phyloP scores from a whole-genome alignment of 768 basidiomycete species.

The Termitomyces sp. region DNA sequence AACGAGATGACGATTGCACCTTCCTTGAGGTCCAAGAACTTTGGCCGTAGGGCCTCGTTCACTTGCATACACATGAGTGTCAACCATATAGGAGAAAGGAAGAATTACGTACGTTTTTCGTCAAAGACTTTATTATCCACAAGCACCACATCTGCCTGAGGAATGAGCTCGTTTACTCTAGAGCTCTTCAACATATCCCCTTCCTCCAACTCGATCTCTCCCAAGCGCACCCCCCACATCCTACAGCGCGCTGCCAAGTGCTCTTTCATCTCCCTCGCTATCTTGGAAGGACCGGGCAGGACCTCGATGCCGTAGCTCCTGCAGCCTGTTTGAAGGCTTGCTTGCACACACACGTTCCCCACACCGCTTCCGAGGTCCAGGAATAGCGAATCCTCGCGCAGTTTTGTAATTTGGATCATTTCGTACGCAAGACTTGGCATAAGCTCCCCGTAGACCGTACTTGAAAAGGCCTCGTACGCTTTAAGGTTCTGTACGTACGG shows the following conservation, averaged over 20 bases:
- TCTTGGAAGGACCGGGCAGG: slow-evolving; percentile 70
- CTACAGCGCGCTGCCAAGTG: slow-evolving; percentile 76
- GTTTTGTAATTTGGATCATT: slow-evolving; percentile 51
- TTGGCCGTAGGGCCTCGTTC: slow-evolving; percentile 81
- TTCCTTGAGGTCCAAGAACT: slow-evolving; percentile 93
- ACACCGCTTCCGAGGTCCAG: slow-evolving; percentile 87
- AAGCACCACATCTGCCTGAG: slow-evolving; percentile 86
- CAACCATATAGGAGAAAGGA: neutral
- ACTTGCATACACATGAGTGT: slow-evolving; percentile 41
- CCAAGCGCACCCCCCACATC: slow-evolving; percentile 87
- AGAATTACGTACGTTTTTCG: slow-evolving; percentile 55
- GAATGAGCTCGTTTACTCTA: slow-evolving; percentile 66
- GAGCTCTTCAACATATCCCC: slow-evolving; percentile 79
- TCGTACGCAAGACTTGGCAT: slow-evolving; percentile 80
- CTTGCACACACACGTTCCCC: slow-evolving; percentile 80
- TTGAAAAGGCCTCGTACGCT: slow-evolving; percentile 80
- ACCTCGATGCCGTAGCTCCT: slow-evolving; percentile 76
- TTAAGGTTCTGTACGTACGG: slow-evolving; percentile 80
- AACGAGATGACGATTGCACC: slow-evolving; percentile 88
- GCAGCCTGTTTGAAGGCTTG: slow-evolving; percentile 77
- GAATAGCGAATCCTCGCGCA: slow-evolving; percentile 64
- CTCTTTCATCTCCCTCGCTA: slow-evolving; percentile 72
- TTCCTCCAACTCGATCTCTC: slow-evolving; percentile 75
- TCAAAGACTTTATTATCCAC: slow-evolving; percentile 87
- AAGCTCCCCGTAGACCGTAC: slow-evolving; percentile 87